Percentiles rank a stretch among this genome's conserved stretches.
Conservation (phyloP, 306 rosid species). For the Acacia crassicarpa region DNA sequence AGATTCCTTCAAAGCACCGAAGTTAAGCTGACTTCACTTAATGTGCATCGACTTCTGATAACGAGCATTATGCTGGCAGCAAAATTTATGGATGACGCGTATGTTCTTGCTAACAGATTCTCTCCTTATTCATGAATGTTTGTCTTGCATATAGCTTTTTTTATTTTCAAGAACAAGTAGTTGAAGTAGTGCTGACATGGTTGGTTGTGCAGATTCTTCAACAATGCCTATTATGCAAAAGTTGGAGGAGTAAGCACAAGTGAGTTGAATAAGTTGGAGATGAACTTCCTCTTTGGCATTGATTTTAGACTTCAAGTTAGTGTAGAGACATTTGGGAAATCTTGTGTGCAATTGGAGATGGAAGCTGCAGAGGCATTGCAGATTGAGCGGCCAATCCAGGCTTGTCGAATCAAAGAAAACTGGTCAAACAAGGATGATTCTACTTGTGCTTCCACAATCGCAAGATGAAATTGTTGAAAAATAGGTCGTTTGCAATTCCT, state of each 20-base stretch:
- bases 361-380: constrained; percentile 61
- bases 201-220: constrained; percentile 75
- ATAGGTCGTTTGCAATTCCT: constrained; percentile 20
- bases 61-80: constrained; percentile 93
- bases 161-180: neutral
- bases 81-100: constrained; percentile 91
- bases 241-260: constrained; percentile 89
- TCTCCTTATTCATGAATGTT: constrained; percentile 1
- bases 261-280: constrained; percentile 88
- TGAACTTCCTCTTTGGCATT: constrained; percentile 76
- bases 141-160: neutral
- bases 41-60: constrained; percentile 88
- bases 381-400: constrained; percentile 78
- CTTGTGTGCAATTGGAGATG: constrained; percentile 69
- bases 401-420: constrained; percentile 67
- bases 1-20: constrained; percentile 64
- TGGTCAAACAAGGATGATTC: constrained; percentile 81
- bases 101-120: constrained; percentile 36
- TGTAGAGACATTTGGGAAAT: constrained; percentile 67
- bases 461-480: constrained; percentile 51
- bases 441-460: constrained; percentile 63
- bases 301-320: constrained; percentile 88
- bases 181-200: constrained; percentile 13
- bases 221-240: constrained; percentile 94
- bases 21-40: constrained; percentile 71